Evolutionary conservation across 192 early-diverging fungal species (phyloP).

Genomic region (Phycomyces nitens): DNA sequence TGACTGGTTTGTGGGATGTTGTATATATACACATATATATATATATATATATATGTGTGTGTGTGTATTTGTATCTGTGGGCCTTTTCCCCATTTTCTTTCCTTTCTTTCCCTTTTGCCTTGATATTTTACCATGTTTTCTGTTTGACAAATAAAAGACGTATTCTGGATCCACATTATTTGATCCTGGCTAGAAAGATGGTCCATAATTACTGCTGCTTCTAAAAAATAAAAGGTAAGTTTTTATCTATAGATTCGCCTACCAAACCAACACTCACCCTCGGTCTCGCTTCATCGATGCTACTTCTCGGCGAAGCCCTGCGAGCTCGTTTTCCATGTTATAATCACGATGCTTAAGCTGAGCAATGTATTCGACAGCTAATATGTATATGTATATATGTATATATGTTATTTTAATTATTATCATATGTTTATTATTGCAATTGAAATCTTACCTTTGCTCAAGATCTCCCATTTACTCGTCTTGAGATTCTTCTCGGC

Average conservation of each 20-base stretch:
- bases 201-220: neutral
- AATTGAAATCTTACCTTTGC: conserved; percentile 58
- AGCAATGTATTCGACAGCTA: conserved; percentile 56
- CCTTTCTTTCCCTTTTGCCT: too few species aligned
- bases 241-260: too few species aligned
- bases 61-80: too few species aligned
- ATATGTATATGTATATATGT: neutral
- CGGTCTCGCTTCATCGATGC: conserved; percentile 20
- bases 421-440: neutral
- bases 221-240: neutral
- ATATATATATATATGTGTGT: too few species aligned
- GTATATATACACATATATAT: too few species aligned
- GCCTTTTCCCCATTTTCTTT: too few species aligned
- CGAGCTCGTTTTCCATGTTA: conserved; percentile 45
- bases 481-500: conserved; percentile 77
- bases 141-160: too few species aligned
- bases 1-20: too few species aligned
- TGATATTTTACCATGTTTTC: too few species aligned
- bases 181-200: neutral
- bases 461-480: conserved; percentile 89
- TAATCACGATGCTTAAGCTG: conserved; percentile 47
- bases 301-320: conserved; percentile 41
- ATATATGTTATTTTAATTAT: neutral
- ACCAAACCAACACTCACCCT: conserved; percentile 3
- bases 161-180: neutral